These are phyloP conservation scores for Urochloa ruziziensis DNA, from an alignment of 176 grass and related monocot species.

Conservation along the genomic window DNA sequence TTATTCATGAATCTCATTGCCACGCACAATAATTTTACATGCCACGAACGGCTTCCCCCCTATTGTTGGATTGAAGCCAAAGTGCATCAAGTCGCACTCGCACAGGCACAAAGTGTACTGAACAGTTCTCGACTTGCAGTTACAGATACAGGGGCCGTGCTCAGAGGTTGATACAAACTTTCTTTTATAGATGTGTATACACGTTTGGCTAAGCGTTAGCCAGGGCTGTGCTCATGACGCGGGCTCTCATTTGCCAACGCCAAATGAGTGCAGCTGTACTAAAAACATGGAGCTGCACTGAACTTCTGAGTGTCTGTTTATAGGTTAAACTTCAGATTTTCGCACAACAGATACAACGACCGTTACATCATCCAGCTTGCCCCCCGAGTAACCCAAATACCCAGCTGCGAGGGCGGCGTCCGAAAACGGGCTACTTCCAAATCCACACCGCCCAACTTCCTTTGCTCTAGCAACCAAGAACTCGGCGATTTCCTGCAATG, in stretches of 20 bases:
- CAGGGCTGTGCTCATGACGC: not conserved
- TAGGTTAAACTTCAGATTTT: constrained; percentile 50
- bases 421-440: constrained; percentile 71
- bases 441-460: constrained; percentile 65
- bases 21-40: not conserved
- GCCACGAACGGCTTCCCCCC: not conserved
- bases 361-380: constrained; percentile 94
- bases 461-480: constrained; percentile 54
- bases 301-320: not conserved
- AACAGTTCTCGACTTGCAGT: constrained; percentile 13
- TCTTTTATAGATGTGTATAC: not conserved
- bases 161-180: not conserved
- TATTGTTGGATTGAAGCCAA: not conserved
- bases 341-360: constrained; percentile 81
- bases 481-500: constrained; percentile 70
- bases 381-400: constrained; percentile 73
- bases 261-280: not conserved
- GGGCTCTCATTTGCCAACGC: constrained; percentile 1
- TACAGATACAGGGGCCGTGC: not conserved
- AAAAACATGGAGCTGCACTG: constrained; percentile 22
- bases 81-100: not conserved
- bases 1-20: not conserved
- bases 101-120: not conserved
- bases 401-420: constrained; percentile 68
- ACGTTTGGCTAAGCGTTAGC: not conserved